Base-by-base conservation (phyloP, 2,329 filamentous ascomycete genomes). In the Fusarium protoensiforme region DNA sequence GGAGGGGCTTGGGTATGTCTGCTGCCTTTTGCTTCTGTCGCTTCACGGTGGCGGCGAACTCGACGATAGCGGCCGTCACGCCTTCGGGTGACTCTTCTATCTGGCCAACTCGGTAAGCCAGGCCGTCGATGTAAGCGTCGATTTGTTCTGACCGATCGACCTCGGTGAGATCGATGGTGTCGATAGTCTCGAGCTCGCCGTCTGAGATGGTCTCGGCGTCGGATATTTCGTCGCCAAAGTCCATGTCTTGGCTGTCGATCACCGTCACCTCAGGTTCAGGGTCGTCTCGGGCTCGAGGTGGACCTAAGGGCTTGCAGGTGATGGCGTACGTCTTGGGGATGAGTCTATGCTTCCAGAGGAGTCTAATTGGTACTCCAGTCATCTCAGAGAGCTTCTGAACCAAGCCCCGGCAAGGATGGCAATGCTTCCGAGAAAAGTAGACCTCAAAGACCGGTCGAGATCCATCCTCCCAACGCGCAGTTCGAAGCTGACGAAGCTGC, bases 341-440 rank as follows among this genome's bases (percentile, higher is more conserved):
- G 1, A 83, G 71, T 0, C 81, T 66, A 2, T 78, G 68, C 41
- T 70, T 77, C 80, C 79, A 82, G 3, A 74, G 35, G 1, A 83
- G 68, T 0, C 62, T 63, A 3, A 83, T 78, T 0, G 54, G 31
- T 0, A 82, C 61, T 0, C 81, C 81, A 2, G 81, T 82, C 0
- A 75, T 61, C 4, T 68, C 65, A 20, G 77, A 65, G 0, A 84
- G 76, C 7, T 57, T 67, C 3, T 41, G 29, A 1, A 81, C 74
- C 7, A 83, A 76, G 2, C n/a, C 36, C 0, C 68, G 72, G 64
- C 82, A 84, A 0, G 68, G 66, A 0, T 3, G 7, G 53, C 82
- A 84, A n/a, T 80, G 77, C 39, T 77, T 80, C 5, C 82, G 68
- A 1, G 82, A 83, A 11, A 83, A 82, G 68, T 80, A 81, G 0